A percentile compares a stretch with the other conserved stretches of the same genome.
Conservation (phyloP, 768 basidiomycete genomes). For the Suillus bovinus region DNA sequence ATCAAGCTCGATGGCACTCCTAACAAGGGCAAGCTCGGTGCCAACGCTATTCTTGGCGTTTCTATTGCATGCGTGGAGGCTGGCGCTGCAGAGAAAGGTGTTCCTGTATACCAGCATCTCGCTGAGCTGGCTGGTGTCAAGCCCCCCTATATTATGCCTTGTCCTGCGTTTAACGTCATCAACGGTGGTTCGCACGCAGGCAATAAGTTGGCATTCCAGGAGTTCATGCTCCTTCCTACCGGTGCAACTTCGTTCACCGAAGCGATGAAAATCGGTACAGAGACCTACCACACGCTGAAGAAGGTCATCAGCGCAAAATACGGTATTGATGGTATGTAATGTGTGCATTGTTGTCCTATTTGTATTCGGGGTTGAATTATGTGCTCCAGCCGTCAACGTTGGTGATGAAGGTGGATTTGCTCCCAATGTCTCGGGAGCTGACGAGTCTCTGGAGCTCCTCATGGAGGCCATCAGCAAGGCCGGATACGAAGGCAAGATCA, state of each 20-base stretch:
- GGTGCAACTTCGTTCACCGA: constrained; percentile 91
- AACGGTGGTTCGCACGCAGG: constrained; percentile 99
- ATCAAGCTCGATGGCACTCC: constrained; percentile 97
- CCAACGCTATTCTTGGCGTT: constrained; percentile 98
- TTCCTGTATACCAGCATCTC: constrained; percentile 95
- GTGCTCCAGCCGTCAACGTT: constrained; percentile 84
- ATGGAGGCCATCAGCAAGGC: constrained; percentile 97
- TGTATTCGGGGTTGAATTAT: constrained; percentile 12
- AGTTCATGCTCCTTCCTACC: constrained; percentile 99
- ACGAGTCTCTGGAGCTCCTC: constrained; percentile 95
- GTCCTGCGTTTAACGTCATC: constrained; percentile 98
- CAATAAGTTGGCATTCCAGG: constrained; percentile 99
- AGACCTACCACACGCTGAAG: constrained; percentile 97
- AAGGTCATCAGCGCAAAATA: constrained; percentile 99
- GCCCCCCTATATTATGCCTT: constrained; percentile 89
- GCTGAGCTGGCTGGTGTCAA: constrained; percentile 95
- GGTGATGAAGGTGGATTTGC: constrained; percentile 99
- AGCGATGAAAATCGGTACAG: constrained; percentile 98
- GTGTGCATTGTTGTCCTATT: not conserved
- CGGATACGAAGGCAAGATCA: constrained; percentile 97
- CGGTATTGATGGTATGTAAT: constrained; percentile 87
- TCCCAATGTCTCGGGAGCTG: constrained; percentile 95
- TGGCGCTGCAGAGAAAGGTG: constrained; percentile 90
- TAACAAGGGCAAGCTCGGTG: constrained; percentile 99
- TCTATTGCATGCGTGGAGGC: constrained; percentile 95